Evolutionary conservation across 192 early-diverging fungal species (phyloP).

Genomic region (Coemansia sp.): DNA sequence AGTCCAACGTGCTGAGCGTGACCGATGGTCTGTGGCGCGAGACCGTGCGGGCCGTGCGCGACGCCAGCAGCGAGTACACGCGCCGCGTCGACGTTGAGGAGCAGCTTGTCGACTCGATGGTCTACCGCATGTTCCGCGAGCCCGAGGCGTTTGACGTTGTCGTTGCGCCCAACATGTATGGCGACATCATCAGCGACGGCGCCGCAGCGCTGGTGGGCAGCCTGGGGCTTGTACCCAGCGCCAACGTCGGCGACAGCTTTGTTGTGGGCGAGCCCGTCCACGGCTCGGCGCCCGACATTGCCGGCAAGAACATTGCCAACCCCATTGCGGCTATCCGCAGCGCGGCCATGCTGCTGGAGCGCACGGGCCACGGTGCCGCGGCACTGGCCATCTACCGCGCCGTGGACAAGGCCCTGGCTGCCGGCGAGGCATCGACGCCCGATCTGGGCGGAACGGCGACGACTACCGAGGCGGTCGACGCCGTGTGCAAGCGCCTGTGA

Average conservation of each 20-base stretch:
- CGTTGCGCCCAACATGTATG: conserved; percentile 96
- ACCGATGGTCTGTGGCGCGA: conserved; percentile 98
- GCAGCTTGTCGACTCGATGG: conserved; percentile 99
- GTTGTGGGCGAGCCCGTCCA: conserved; percentile 95
- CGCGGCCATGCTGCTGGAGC: conserved; percentile 85
- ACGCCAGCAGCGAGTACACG: conserved; percentile 55
- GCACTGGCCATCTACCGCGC: conserved; percentile 76
- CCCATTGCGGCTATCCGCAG: conserved; percentile 93
- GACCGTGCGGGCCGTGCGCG: conserved; percentile 70
- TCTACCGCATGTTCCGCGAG: conserved; percentile 96
- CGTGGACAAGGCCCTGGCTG: conserved; percentile 73
- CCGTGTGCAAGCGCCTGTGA: conserved; percentile 66
- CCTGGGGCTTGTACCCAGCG: conserved; percentile 90
- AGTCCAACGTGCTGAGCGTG: conserved; percentile 91
- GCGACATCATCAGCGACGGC: conserved; percentile 96
- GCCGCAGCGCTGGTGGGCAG: conserved; percentile 94
- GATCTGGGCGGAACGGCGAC: conserved; percentile 86
- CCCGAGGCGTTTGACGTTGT: conserved; percentile 93
- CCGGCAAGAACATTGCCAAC: conserved; percentile 94
- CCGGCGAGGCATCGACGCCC: conserved; percentile 64
- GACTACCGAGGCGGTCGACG: conserved; percentile 76
- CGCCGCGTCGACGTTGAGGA: conserved; percentile 77
- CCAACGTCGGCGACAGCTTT: conserved; percentile 94
- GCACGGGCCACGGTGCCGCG: conserved; percentile 67
- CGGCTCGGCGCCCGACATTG: conserved; percentile 97